Conservation (phyloP, 768 basidiomycete species). For the Tricholoma saponaceum region DNA sequence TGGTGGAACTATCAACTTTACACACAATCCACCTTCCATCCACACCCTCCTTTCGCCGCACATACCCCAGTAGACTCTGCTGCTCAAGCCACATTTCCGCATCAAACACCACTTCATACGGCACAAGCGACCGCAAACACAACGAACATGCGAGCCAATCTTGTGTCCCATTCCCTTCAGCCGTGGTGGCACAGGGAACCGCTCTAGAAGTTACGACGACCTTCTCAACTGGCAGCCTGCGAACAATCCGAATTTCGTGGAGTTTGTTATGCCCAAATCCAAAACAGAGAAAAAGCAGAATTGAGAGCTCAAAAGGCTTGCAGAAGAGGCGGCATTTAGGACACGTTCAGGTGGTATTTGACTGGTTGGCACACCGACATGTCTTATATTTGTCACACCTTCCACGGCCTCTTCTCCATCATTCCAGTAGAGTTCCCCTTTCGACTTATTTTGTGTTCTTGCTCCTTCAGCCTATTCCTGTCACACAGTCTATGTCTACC, state of each 20-base stretch:
- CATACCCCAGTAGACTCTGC: conserved; percentile 38
- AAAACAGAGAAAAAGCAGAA: conserved; percentile 88
- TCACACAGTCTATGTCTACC: too few species aligned
- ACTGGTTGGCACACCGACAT: too few species aligned
- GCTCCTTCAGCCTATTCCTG: too few species aligned
- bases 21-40: conserved; percentile 57
- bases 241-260: conserved; percentile 84
- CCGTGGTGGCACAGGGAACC: conserved; percentile 40
- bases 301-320: conserved; percentile 73
- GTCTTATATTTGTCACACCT: too few species aligned
- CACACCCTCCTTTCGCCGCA: conserved; percentile 50
- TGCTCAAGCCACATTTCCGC: conserved; percentile 53
- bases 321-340: too few species aligned
- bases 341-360: too few species aligned
- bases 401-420: too few species aligned
- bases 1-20: conserved; percentile 33
- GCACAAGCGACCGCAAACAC: conserved; percentile 34
- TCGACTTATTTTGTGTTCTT: too few species aligned
- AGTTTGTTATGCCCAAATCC: conserved; percentile 81
- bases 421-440: too few species aligned
- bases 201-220: conserved; percentile 80
- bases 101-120: conserved; percentile 20
- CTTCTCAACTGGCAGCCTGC: conserved; percentile 90
- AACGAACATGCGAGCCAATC: conserved; percentile 49
- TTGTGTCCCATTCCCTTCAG: conserved; percentile 27